Base-by-base conservation (phyloP, 306 rosid genomes). In the Mimosa pudica region DNA sequence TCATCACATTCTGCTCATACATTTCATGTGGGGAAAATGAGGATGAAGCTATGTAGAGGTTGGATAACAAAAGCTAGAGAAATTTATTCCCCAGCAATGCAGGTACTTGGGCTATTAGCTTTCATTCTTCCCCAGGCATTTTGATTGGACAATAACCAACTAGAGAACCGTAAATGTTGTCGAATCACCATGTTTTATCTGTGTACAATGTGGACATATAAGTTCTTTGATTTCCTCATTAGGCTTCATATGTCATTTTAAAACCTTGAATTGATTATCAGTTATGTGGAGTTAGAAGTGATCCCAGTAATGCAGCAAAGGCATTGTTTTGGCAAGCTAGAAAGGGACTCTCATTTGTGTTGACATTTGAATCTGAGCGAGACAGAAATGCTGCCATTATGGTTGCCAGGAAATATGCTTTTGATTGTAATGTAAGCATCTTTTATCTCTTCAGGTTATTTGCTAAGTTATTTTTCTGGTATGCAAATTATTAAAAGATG, bases 61-160 rank as follows among this genome's bases (percentile, higher is more conserved):
- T 95, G 98, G 98, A 95, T 95, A 73, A 92, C 98, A 33, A 95
- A 95, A 85, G 87, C 98, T 55, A 90, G 98, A 83, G 98, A 95
- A 86, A 95, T 81, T 79, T 95, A 95, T 85, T 92, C 98, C 61
- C 83, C 92, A 51, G 80, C 92, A 69, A 92, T 95, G 98, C 98
- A 87, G 97, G 98, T 90, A 87, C 51, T 70, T 14, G 54, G 70
- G 79, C 71, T 38, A 38, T 61, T 20, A 7, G n/a, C 18, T 70
- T 5, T 77, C 46, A 74, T 68, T 68, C 35, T 44, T 44, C 54
- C 73, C 36, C 73, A 42, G 73, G 54, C 16, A 68, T 44, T 44
- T 17, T 16, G 14, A 16, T 55, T 16, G 18, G 61, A 17, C 61
- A 52, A 17, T 24, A 52, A 13, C n/a, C 55, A 12, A 13, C 20